A percentile compares a stretch with the other conserved stretches of the same genome.
These are phyloP conservation scores for Trichomonascaceae sp. DNA, from an alignment of 1,139 yeast species.

Conservation along the genomic window DNA sequence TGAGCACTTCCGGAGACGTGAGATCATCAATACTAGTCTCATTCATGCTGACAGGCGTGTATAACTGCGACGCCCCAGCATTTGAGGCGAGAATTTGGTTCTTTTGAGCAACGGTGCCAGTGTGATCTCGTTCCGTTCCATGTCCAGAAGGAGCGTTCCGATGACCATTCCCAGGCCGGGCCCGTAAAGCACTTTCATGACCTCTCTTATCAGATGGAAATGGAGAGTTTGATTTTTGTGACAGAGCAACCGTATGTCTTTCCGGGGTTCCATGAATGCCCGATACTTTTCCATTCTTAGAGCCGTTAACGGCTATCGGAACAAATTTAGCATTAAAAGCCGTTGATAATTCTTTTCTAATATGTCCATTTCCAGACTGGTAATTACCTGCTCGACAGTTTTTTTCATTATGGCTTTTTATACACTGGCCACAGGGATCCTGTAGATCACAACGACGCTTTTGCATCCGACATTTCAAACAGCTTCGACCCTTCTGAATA, in stretches of 20 bases:
- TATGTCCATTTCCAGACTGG: background rate
- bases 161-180: background rate
- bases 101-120: background rate
- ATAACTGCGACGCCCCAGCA: background rate
- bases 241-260: background rate
- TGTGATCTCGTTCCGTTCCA: background rate
- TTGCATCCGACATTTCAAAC: conserved; percentile 5
- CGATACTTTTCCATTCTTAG: background rate
- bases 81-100: background rate
- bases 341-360: background rate
- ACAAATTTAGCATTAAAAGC: background rate
- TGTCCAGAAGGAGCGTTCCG: background rate
- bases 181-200: background rate
- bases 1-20: background rate
- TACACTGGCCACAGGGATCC: conserved; percentile 7
- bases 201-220: background rate
- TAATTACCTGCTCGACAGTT: background rate
- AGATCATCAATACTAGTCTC: background rate
- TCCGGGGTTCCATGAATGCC: background rate
- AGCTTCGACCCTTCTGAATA: conserved; percentile 2
- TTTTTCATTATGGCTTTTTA: conserved; percentile 5
- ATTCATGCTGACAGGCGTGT: background rate
- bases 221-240: background rate
- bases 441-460: conserved; percentile 8
- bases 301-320: background rate